Base-by-base conservation (phyloP, 345 rosid species). In the Populus nigra region DNA sequence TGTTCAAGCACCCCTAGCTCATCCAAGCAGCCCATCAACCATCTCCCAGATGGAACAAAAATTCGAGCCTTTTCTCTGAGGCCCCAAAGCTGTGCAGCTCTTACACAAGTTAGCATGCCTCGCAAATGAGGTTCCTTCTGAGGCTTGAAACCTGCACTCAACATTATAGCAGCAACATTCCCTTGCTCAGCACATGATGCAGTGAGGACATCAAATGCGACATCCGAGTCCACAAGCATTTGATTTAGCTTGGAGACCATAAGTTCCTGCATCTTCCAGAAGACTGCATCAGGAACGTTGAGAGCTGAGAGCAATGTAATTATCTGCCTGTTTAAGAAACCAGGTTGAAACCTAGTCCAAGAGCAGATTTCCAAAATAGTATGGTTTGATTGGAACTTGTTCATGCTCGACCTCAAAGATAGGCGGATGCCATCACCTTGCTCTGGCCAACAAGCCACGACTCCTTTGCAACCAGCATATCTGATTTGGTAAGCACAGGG, bases 21-120 rank as follows among this genome's bases (percentile, higher is more conserved):
- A 69, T 95, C 99, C 41, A 95, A 83, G 84, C 97, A 91, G 65
- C 98, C 98, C 97, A 95, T 92, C 71, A 93, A 85, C 98, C 94
- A 95, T 89, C 99, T 88, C 36, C 97, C 96, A 1, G 89, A 81
- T 12, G 87, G 73, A 73, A 95, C 91, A 85, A 93, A 95, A 70
- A 95, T 95, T 53, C 99, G 86, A 35, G 98, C 80, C 76, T 95
- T 90, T 77, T 92, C 99, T 71, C 98, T 85, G 23, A 95, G 92
- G 72, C 88, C 98, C 91, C 92, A 90, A 74, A 92, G 92, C 69
- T 93, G 99, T 49, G 89, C 94, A 43, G 93, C 96, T 88, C 89
- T 89, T 79, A 95, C 83, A 73, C 96, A 93, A 74, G 92, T 86
- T 76, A 95, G 84, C 93, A 95, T 92, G 73, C 98, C 93, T 3